A percentile compares a stretch with the other conserved stretches of the same genome.
Conservation (phyloP, 1,284 basidiomycete species). For the Ceratobasidium sp. region DNA sequence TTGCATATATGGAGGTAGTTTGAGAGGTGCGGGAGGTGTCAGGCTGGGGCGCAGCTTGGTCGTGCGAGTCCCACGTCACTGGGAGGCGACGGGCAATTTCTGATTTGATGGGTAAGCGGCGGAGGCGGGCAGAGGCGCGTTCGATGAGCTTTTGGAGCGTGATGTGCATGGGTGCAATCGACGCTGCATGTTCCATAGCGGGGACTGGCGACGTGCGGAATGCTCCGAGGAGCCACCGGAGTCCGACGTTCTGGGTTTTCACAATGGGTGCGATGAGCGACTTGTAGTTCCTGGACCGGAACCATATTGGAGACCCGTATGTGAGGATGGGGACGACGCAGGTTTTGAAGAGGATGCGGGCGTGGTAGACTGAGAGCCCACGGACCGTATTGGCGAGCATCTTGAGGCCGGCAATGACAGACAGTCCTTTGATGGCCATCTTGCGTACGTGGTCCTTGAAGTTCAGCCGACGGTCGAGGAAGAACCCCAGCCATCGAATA, state of each 20-base stretch:
- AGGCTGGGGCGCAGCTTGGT: too few species aligned
- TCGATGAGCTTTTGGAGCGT: background rate
- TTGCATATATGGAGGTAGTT: too few species aligned
- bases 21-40: too few species aligned
- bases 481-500: conserved; percentile 37
- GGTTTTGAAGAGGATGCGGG: background rate
- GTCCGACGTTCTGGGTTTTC: background rate
- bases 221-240: background rate
- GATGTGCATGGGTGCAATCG: background rate
- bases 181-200: background rate
- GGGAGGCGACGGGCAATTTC: background rate
- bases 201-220: background rate
- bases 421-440: conserved; percentile 22
- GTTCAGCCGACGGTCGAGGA: conserved; percentile 32
- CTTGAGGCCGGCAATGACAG: conserved; percentile 1
- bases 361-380: background rate
- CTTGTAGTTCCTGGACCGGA: too few species aligned
- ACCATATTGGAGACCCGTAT: background rate
- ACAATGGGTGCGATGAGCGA: background rate
- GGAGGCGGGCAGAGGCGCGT: background rate
- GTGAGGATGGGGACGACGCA: background rate
- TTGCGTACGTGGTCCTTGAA: conserved; percentile 29
- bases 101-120: background rate
- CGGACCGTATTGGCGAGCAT: background rate
- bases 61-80: background rate